Evolutionary conservation across 139 green algal genomes (phyloP).

Genomic region (Raphidocelis subcapitata): DNA sequence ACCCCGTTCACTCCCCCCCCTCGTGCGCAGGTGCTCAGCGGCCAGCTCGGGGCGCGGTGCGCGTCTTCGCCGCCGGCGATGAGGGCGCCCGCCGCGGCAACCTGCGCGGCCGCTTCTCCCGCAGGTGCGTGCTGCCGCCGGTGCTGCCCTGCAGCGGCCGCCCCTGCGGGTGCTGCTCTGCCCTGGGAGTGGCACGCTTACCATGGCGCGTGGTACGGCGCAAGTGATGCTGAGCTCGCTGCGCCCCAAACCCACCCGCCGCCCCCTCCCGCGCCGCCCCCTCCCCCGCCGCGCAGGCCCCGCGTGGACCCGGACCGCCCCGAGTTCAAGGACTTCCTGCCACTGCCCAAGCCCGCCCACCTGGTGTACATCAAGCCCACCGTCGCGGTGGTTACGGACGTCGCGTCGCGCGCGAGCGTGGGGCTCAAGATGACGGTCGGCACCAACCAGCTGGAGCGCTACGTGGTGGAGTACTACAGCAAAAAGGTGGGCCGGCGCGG

Average conservation of each 20-base stretch:
- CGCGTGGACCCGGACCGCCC: constrained; percentile 24
- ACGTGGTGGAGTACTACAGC: constrained; percentile 59
- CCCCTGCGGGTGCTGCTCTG: neutral
- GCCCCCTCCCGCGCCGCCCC: neutral
- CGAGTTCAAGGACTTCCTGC: constrained; percentile 59
- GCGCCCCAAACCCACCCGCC: neutral
- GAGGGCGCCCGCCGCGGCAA: no score
- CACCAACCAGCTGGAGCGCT: constrained; percentile 54
- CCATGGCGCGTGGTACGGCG: no score
- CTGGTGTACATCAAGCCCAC: constrained; percentile 67
- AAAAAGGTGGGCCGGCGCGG: constrained; percentile 4
- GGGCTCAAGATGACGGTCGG: constrained; percentile 60
- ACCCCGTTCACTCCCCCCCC: no score
- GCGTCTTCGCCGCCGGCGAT: no score
- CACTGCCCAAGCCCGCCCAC: constrained; percentile 56
- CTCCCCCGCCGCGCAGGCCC: constrained; percentile 1
- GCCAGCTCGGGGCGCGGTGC: no score
- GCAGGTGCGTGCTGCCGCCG: no score
- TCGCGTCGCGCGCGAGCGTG: constrained; percentile 39
- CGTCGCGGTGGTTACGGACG: constrained; percentile 53
- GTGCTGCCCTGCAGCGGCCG: no score
- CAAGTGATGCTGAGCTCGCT: no score
- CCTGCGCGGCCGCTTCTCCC: no score
- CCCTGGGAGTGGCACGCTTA: neutral
- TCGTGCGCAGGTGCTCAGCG: no score